phyloP scores from a whole-genome alignment of 257 asterid genomes.

The Forsythia suspensa region DNA sequence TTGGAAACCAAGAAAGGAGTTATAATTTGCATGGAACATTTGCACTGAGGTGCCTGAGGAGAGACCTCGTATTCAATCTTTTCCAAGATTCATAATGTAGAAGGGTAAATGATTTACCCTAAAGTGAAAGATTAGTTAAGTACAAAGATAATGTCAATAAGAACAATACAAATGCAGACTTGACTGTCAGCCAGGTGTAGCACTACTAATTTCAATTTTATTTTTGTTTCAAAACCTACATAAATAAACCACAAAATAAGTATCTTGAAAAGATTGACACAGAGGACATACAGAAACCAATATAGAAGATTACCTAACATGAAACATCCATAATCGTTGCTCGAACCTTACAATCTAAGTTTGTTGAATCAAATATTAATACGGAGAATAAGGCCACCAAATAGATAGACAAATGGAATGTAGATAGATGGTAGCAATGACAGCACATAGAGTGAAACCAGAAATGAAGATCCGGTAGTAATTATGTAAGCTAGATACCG shows the following conservation, averaged over 20 bases:
- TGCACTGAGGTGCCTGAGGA: not conserved
- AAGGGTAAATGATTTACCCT: not conserved
- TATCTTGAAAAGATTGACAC: no score
- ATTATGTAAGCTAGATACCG: not conserved
- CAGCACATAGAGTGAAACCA: not conserved
- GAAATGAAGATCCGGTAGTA: not conserved
- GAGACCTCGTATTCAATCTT: not conserved
- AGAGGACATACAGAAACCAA: not conserved
- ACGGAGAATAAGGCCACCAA: not conserved
- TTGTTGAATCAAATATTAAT: not conserved
- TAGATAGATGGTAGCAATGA: not conserved
- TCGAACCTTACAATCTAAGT: not conserved
- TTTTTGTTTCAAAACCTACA: not conserved
- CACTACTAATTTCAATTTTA: not conserved
- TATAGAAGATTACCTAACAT: not conserved
- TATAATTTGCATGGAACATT: not conserved
- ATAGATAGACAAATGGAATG: not conserved
- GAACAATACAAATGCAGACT: not conserved
- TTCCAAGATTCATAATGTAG: not conserved
- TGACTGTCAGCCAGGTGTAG: not conserved
- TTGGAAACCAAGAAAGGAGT: constrained; percentile 3
- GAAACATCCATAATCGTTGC: not conserved
- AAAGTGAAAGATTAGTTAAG: not conserved
- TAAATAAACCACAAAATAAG: not conserved
- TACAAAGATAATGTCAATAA: not conserved